These are phyloP conservation scores for Scutellaria baicalensis DNA, from an alignment of 257 asterid species.

Conservation along the genomic window DNA sequence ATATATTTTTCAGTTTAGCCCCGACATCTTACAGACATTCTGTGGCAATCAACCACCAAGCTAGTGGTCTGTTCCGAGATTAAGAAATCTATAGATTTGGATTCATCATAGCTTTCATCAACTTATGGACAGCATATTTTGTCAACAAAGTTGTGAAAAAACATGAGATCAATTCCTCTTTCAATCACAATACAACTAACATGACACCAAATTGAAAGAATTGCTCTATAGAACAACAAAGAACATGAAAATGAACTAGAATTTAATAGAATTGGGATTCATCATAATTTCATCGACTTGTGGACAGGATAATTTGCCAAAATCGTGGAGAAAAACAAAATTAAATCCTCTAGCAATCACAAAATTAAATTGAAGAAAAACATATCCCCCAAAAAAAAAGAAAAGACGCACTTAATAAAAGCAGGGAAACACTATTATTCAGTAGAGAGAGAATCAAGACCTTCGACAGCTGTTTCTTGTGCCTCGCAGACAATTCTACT, in stretches of 20 bases:
- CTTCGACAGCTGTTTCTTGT: constrained; percentile 57
- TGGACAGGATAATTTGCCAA: too few relatives aligned
- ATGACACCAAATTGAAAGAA: not conserved
- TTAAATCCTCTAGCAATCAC: not conserved
- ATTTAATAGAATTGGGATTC: too few relatives aligned
- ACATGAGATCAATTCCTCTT: not conserved
- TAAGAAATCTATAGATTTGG: too few relatives aligned
- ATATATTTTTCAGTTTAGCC: too few relatives aligned
- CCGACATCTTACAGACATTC: too few relatives aligned
- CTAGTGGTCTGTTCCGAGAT: too few relatives aligned
- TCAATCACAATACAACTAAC: not conserved
- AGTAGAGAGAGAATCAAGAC: constrained; percentile 20
- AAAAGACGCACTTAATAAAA: not conserved
- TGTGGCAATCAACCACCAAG: too few relatives aligned
- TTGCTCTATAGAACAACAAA: not conserved
- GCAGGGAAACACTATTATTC: not conserved
- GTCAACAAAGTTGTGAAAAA: not conserved
- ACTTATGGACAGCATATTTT: too few relatives aligned
- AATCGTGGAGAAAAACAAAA: not conserved
- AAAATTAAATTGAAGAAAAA: not conserved
- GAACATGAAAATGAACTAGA: too few relatives aligned
- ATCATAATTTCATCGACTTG: too few relatives aligned
- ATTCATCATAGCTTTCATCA: too few relatives aligned
- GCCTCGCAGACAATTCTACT: constrained; percentile 75
- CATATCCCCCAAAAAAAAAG: not conserved